Evolutionary conservation across 2,329 filamentous ascomycete genomes (phyloP), one percentile per base, ranked within the genome.

Genomic region (Alternaria conjuncta): DNA sequence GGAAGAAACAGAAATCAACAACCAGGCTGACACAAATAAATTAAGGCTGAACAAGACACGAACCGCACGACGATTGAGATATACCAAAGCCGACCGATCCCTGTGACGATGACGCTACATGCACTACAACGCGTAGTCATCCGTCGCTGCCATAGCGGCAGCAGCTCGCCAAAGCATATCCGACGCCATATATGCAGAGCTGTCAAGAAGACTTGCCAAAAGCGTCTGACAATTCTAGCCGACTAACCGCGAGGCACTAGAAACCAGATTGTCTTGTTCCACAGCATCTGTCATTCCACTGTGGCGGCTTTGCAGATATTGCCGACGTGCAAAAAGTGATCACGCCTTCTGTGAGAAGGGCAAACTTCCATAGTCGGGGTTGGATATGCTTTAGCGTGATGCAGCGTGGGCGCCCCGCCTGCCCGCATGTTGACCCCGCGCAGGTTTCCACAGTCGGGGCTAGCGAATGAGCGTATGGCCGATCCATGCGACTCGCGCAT

Each of bases 111-210:
- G 55, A 57, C 67, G 64, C 68, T 72, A 69, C 60, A 30, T 25
- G 23, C 28, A 55, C 45, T 53, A 36, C n/a, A 44, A 36, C n/a
- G 53, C 57, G 57, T 63, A 69, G 62, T 56, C 56, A 41, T 50
- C 47, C 56, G 57, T 61, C 26, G 6, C 23, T 15, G 10, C 30
- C n/a, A 30, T 51, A n/a, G 66, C 69, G 71, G 71, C 61, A 66
- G 49, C 32, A 28, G 60, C 62, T 71, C 66, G 73, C 72, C 66
- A 74, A 73, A 73, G 54, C 60, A 69, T 72, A 66, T 66, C 73
- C 71, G 72, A 65, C 30, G 64, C 61, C 55, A 63, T 65, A 60
- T 75, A 69, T 75, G 73, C 71, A 69, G 68, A 71, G 64, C 65
- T 65, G 49, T 60, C 25, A 30, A 18, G 8, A 63, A 63, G 67